phyloP scores from a whole-genome alignment of 2,329 filamentous ascomycete species.

The Thielaviopsis euricoi region DNA sequence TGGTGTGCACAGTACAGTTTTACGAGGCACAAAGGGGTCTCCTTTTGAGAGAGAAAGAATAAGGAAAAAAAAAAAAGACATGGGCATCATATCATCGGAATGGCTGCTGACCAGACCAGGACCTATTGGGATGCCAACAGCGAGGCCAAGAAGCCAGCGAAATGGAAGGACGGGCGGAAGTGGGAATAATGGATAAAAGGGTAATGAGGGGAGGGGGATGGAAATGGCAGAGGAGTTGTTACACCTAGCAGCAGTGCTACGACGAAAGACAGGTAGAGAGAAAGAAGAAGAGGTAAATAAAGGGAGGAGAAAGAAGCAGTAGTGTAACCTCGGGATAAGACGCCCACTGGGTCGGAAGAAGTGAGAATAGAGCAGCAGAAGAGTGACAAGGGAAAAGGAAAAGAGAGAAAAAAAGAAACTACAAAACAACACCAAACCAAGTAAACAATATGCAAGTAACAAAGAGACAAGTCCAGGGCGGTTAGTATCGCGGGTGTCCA shows the following conservation, averaged over 20 bases:
- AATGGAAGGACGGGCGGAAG: neutral
- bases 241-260: no score
- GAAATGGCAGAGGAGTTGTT: neutral
- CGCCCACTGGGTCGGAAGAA: neutral
- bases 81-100: neutral
- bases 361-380: neutral
- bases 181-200: constrained; percentile 1
- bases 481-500: constrained; percentile 1
- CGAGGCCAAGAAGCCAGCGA: neutral
- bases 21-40: neutral
- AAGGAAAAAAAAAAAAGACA: neutral
- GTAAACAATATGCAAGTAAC: neutral
- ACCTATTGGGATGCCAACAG: neutral
- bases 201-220: constrained; percentile 9
- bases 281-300: neutral
- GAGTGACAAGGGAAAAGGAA: no score
- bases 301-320: neutral
- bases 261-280: no score
- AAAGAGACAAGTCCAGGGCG: constrained; percentile 7
- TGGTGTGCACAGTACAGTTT: no score
- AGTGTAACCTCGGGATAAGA: neutral
- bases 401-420: no score
- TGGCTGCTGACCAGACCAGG: neutral
- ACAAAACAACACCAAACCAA: neutral
- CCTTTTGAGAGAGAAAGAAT: neutral